Base-by-base conservation (phyloP, 2,329 filamentous ascomycete genomes). In the Neonectria neomacrospora region DNA sequence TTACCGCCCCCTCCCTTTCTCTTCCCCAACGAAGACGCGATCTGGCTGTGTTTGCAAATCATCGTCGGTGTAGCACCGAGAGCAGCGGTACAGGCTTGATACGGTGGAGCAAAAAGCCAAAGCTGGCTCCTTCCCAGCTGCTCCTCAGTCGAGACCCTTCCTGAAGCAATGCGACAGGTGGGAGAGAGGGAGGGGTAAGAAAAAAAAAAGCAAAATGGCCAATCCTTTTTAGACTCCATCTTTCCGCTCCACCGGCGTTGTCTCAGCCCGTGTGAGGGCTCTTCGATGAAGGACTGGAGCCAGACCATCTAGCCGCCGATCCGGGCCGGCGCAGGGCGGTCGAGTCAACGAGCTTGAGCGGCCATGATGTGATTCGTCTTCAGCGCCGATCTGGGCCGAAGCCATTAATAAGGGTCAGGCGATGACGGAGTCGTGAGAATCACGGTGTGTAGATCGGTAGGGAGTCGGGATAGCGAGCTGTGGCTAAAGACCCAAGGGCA, bases 261-360 rank as follows among this genome's bases (percentile, higher is more conserved):
- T 50, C 47, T 50, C 28, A 32, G 58, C 23, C 51, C 44, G 26
- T 20, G 30, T 23, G 42, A 54, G 50, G 58, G 58, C 50, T 50
- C 50, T 54, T 60, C 51, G 50, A 18, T 26, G 41, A 23, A 41
- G 51, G 51, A 23, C 42, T 11, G 37, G 18, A 55, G 44, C 23
- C 41, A 55, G 42, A 56, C 58, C 52, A 61, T 61, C 45, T 47
- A 61, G 45, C 45, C 47, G 59, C 54, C 54, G 48, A 53, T 56
- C 53, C 54, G 53, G 54, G 54, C 59, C 54, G 54, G 54, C 48
- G 48, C 52, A 39, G 48, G 18, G 59, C 54, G 59, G 39, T 57
- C 48, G 53, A 48, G 48, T 53, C 32, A 42, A 53, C 50, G 56
- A 48, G 56, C 45, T 34, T 41, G 47, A 53, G 18, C 22, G 32